Percentiles rank a stretch among this genome's conserved stretches.
phyloP scores from a whole-genome alignment of 148 eudicot genomes.

The Nepenthes mirabilis region DNA sequence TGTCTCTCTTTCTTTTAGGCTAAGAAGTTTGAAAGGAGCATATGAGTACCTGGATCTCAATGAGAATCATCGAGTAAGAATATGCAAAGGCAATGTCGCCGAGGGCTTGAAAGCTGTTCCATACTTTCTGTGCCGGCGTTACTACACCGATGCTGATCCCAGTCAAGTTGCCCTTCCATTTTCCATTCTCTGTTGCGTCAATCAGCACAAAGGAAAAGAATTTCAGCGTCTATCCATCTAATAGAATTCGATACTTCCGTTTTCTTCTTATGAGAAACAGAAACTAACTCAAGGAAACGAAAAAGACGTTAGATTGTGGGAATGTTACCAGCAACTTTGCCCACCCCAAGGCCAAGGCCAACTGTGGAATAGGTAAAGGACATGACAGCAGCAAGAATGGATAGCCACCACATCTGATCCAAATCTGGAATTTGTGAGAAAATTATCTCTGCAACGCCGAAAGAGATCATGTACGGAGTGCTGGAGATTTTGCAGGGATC shows the following conservation, averaged over 20 bases:
- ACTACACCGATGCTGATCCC: neutral
- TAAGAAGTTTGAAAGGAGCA: neutral
- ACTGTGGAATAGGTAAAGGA: slow-evolving; percentile 71
- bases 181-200: neutral
- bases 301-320: neutral
- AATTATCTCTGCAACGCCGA: slow-evolving; percentile 45
- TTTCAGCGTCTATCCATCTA: neutral
- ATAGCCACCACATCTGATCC: slow-evolving; percentile 75
- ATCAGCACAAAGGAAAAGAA: neutral
- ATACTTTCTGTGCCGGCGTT: slow-evolving; percentile 23
- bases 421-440: slow-evolving; percentile 75
- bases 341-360: slow-evolving; percentile 74
- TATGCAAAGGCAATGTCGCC: slow-evolving; percentile 75
- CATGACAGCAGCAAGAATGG: slow-evolving; percentile 76
- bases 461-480: slow-evolving; percentile 63
- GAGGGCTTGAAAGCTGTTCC: slow-evolving; percentile 62
- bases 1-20: too few species aligned
- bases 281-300: slow-evolving; percentile 11
- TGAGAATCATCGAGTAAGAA: slow-evolving; percentile 60
- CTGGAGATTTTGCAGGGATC: slow-evolving; percentile 40
- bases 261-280: neutral
- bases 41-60: slow-evolving; percentile 39
- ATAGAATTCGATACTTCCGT: too few species aligned
- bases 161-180: neutral
- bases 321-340: slow-evolving; percentile 43